Base-by-base conservation (phyloP, 305 asterid species). In the Fraxinus floribunda region DNA sequence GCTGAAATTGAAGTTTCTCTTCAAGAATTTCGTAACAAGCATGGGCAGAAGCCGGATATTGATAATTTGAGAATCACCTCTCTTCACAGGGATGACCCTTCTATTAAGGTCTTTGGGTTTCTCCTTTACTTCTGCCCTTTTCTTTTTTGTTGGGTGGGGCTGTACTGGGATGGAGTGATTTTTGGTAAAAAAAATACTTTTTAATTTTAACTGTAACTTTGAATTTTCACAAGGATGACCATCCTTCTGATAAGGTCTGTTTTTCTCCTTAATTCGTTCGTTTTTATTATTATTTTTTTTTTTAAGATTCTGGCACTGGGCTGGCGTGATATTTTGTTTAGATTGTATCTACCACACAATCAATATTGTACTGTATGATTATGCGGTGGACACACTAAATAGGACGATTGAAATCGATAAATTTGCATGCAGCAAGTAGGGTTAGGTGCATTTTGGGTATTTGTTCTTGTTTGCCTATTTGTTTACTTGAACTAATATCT, bases 1-100 rank as follows among this genome's bases (percentile, higher is more conserved):
- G 76, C 90, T 0, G 98, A 94, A 38, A 90, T 94, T 75, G 94
- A 89, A 18, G 24, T 90, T 13, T 83, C 98, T 11, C 94, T 96
- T 39, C 83, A 87, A 44, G 92, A 91, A 11, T 96, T 96, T 76
- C 93, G 98, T 1, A 81, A 78, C 0, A 90, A 86, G 85, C 88
- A 88, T 41, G 93, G 98, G 0, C 88, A 88, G 49, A 57, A 1
- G 13, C 95, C 95, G 13, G 95, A 88, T 30, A 22, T 77, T 46
- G 92, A 88, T 1, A 85, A 84, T 24, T 88, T 96, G 79, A 78
- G 85, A 29, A 83, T 90, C 41, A 83, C 90, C 16, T 85, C 91
- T 36, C 84, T 83, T 72, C 90, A 86, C 85, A 84, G 78, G 76
- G 82, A 74, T 81, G 88, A 91, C 76, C 87, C 92, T 77, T 71